Evolutionary conservation across 768 basidiomycete species (phyloP), one percentile per base, ranked within the genome.

Genomic region (Macrolepiota dolichaula): DNA sequence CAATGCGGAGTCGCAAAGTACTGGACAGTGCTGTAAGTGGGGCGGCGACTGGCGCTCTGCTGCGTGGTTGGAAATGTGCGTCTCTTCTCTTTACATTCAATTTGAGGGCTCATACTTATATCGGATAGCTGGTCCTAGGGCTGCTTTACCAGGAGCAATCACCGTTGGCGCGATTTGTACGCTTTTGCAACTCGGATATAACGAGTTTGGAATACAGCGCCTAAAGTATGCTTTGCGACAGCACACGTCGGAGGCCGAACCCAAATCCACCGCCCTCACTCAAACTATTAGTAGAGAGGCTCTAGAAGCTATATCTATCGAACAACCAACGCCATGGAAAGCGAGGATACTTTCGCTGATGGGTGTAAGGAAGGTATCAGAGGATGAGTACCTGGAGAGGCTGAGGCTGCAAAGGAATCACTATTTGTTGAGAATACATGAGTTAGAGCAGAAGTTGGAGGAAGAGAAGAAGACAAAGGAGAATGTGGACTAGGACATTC

Each of bases 1-100:
- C 32, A 7, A 29, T 91, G 63, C 79, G 90, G 54, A 77, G 74
- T 62, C 77, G 85, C 32, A 80, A 83, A 56, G 71, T 92, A 4
- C 74, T 90, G 3, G 93, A 94, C 70, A 88, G 85, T 15, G 82
- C 81, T n/a, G 25, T 90, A 17, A 89, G 91, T 63, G 93, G 93
- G 17, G 84, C 82, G 4, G 64, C 87, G 4, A 78, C 89, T 0
- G 93, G 90, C 47, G 86, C 85, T 1, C 62, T 85, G 10, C 80
- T 79, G 53, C 81, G 73, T 72, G 84, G 81, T 1, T 66, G 78
- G 62, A 85, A 78, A 71, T 79, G 92, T 92, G 67, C 62, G 87
- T 76, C 10, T 42, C 22, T 50, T 19, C 55, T 29, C 29, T 49
- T 17, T 46, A 35, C 44, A 46, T 10, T 24, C 17, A 27, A 37